Evolutionary conservation across 768 basidiomycete genomes (phyloP), one percentile per base, ranked within the genome.

Genomic region (Leucosporidium creatinivorum): DNA sequence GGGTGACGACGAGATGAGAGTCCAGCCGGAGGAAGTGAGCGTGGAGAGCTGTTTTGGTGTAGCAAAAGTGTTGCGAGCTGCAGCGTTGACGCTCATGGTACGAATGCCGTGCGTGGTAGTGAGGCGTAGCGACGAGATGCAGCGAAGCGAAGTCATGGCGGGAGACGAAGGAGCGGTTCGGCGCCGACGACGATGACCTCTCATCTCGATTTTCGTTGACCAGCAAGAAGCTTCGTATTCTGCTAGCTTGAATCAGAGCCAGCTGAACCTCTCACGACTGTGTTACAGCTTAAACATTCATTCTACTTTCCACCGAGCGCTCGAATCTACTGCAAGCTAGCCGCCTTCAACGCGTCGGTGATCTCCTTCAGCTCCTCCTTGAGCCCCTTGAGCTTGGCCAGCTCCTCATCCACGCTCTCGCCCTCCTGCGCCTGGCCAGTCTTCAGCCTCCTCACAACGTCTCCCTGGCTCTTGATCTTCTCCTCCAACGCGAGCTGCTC

Each of bases 401-500:
- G 47, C 65, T 69, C 68, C 25, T 63, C 74, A 47, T 66, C 74
- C 25, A 65, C n/a, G 19, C 36, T 64, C 47, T 68, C 74, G 23
- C 73, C 73, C 65, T 79, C 83, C 78, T 90, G 73, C 7, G 65
- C 72, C 64, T 77, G 74, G 18, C 79, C 79, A 58, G 75, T 76
- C 76, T 79, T 94, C 75, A 97, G 76, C 61, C 81, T 77, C 47
- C 89, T 83, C 21, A 97, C 89, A 23, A 82, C 74, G 57, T 85
- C 83, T 0, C 89, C 92, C 77, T 96, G 91, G 60, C 83, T 84
- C 49, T 85, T 81, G 49, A 96, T 81, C 81, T 86, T 86, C 52
- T 81, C 83, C 78, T 92, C 92, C 66, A 90, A 79, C 5, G 84
- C 86, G 31, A 86, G 77, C 44, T 85, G 84, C 77, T 91, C 89